A percentile compares a stretch with the other conserved stretches of the same genome.
phyloP scores from a whole-genome alignment of 768 basidiomycete species.

The Pseudohyphozyma bogoriensis region DNA sequence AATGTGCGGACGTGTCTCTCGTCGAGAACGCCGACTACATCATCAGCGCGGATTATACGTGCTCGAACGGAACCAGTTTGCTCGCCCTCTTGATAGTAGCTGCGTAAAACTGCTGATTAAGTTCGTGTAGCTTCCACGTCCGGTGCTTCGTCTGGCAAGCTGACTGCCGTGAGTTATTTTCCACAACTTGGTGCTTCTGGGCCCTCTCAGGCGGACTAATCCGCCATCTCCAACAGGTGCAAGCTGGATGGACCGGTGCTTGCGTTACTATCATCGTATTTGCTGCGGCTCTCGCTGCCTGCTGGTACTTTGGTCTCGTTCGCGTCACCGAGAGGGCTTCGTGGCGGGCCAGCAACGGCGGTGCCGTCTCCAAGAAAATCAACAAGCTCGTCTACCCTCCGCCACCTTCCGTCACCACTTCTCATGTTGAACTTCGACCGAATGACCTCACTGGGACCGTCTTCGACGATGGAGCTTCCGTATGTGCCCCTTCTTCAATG shows the following conservation, averaged over 20 bases:
- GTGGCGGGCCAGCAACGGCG: not conserved
- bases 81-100: too few relatives aligned
- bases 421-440: not conserved
- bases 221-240: not conserved
- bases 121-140: not conserved
- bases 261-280: not conserved
- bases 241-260: not conserved
- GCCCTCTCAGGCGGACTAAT: not conserved
- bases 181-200: not conserved
- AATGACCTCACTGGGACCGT: too few relatives aligned
- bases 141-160: not conserved
- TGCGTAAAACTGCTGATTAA: not conserved
- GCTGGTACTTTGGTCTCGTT: not conserved
- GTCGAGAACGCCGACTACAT: not conserved
- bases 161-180: not conserved
- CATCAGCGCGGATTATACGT: not conserved
- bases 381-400: not conserved
- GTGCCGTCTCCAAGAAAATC: not conserved
- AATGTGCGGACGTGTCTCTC: not conserved
- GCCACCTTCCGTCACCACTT: not conserved
- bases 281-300: not conserved
- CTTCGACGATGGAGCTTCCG: too few relatives aligned
- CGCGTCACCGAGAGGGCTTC: not conserved
- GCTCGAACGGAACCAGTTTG: not conserved
- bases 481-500: too few relatives aligned